Conservation (phyloP, 257 asterid genomes). For the Jacaranda mimosifolia region DNA sequence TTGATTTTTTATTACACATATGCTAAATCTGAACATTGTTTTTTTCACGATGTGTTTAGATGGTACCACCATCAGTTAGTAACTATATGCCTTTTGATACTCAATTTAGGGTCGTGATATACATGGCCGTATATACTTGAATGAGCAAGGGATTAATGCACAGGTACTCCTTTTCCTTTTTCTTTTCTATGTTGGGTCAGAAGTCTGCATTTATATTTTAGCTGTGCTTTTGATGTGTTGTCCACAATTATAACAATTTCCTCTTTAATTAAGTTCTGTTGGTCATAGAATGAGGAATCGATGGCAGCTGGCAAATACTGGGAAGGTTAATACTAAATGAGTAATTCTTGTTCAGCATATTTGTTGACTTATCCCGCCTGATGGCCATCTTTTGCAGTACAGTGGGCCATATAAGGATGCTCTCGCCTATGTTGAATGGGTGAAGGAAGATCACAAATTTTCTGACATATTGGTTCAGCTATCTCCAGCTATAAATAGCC, state of each 20-base stretch:
- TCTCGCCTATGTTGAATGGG: slow-evolving; percentile 81
- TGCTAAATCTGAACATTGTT: slow-evolving; percentile 26
- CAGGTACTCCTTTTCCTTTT: slow-evolving; percentile 62
- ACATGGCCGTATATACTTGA: slow-evolving; percentile 91
- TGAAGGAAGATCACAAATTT: slow-evolving; percentile 79
- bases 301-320: neutral
- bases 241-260: neutral
- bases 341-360: slow-evolving; percentile 1
- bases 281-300: neutral
- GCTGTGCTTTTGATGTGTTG: neutral
- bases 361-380: slow-evolving; percentile 20
- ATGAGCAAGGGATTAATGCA: slow-evolving; percentile 95
- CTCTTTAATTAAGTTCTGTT: neutral
- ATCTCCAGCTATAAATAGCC: slow-evolving; percentile 75
- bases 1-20: slow-evolving; percentile 9
- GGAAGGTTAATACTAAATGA: neutral
- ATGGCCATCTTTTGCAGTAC: slow-evolving; percentile 70
- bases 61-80: neutral
- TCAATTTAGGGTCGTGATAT: slow-evolving; percentile 75
- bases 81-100: slow-evolving; percentile 35
- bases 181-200: slow-evolving; percentile 6
- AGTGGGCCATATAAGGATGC: slow-evolving; percentile 95
- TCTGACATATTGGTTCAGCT: slow-evolving; percentile 82
- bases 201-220: neutral
- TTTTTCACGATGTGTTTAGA: slow-evolving; percentile 5